Evolutionary conservation across 352 stramenopile species (phyloP), one percentile per base, ranked within the genome.

Genomic region (Bremia lactucae): DNA sequence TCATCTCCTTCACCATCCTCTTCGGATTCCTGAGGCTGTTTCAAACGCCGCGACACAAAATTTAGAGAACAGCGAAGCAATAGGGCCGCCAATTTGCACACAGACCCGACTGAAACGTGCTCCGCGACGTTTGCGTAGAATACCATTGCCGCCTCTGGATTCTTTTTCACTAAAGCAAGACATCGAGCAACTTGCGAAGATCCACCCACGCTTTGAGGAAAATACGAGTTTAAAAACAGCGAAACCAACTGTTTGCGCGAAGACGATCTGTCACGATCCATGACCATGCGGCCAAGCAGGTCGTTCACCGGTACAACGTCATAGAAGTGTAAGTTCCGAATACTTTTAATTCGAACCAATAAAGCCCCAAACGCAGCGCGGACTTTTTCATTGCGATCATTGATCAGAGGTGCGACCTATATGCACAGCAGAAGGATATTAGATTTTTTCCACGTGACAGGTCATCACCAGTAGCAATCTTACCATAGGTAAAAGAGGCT

Each of bases 161-260:
- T 74, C 47, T 93, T 89, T 41, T 82, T 81, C 26, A 93, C 70
- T 9, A 93, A 38, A 10, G 72, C 68, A 8, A 93, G 61, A 36
- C 72, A 87, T 23, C 80, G 80, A 25, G 80, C 80, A 2, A 93
- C 72, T 52, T 93, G 80, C 0, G 77, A 88, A 6, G 75, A 84
- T 3, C 78, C 80, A 25, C 71, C 71, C 6, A 85, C 78, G 18
- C 72, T 75, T 45, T 89, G 81, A 21, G 81, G 81, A 28, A 93
- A 93, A 48, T 93, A 93, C 13, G 81, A 93, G 45, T 90, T 90
- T 16, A 88, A 46, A 25, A 93, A 93, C 11, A 93, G 59, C 3
- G 81, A 67, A 11, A 88, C 65, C 21, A 93, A 71, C 28, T 87
- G 72, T 26, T 89, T 89, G 34, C 73, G 62, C 10, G 86, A 72